Evolutionary conservation across 1,284 basidiomycete species (phyloP).

Genomic region (Tilletia caries): DNA sequence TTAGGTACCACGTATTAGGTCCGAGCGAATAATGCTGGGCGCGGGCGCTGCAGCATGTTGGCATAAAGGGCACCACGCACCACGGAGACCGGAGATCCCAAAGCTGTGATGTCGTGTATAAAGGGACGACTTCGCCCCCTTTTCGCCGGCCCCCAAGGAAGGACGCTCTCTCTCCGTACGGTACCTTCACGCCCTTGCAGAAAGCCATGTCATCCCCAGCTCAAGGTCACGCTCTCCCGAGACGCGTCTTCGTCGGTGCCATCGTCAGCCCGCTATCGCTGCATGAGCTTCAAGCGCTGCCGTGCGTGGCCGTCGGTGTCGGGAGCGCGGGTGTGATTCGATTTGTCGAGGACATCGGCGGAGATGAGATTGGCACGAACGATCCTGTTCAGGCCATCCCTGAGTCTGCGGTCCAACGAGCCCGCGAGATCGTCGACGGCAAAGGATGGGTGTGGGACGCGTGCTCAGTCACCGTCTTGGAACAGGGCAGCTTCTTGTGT

Average conservation of each 20-base stretch:
- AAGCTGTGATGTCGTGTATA: too few relatives aligned
- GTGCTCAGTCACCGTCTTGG: slow-evolving; percentile 59
- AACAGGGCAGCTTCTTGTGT: slow-evolving; percentile 72
- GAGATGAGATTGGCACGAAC: not conserved
- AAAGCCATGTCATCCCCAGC: not conserved
- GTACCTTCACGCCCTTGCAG: not conserved
- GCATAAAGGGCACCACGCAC: too few relatives aligned
- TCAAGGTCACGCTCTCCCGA: slow-evolving; percentile 21
- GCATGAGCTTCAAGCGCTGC: slow-evolving; percentile 34
- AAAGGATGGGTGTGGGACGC: slow-evolving; percentile 47
- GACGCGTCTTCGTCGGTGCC: slow-evolving; percentile 42
- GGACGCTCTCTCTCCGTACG: not conserved
- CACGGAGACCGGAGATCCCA: too few relatives aligned
- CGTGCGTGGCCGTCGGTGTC: slow-evolving; percentile 41
- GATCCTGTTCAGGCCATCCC: not conserved
- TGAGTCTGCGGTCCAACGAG: not conserved
- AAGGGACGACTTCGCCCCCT: too few relatives aligned
- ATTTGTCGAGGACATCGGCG: slow-evolving; percentile 44
- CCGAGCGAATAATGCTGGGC: too few relatives aligned
- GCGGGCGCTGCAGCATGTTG: too few relatives aligned
- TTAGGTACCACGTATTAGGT: too few relatives aligned
- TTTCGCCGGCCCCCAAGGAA: too few relatives aligned
- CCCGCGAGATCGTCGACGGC: slow-evolving; percentile 25
- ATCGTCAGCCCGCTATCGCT: slow-evolving; percentile 36
- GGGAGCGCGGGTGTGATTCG: slow-evolving; percentile 40